Evolutionary conservation across 805 yeast genomes (phyloP).

Genomic region (Hanseniaspora thailandica): DNA sequence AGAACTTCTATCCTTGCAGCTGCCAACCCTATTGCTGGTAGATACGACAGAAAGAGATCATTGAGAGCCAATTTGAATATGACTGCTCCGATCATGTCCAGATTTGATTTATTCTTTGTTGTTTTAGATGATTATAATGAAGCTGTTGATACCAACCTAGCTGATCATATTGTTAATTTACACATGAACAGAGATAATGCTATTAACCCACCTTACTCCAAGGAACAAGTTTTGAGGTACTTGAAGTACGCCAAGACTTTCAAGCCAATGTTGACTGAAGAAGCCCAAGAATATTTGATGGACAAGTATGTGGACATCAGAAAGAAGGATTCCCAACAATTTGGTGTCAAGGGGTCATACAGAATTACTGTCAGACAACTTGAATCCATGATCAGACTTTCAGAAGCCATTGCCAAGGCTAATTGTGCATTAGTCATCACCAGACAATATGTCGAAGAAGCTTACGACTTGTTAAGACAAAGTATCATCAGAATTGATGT

Average conservation of each 20-base stretch:
- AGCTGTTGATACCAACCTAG: conserved; percentile 75
- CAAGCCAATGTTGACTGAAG: conserved; percentile 75
- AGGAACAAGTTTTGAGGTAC: conserved; percentile 78
- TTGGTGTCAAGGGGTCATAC: conserved; percentile 65
- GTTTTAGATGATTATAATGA: conserved; percentile 91
- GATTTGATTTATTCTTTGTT: conserved; percentile 91
- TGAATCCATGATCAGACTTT: conserved; percentile 82
- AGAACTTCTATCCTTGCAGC: conserved; percentile 94
- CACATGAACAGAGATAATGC: conserved; percentile 89
- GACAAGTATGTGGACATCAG: conserved; percentile 74
- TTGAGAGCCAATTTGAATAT: conserved; percentile 77
- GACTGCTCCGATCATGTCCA: conserved; percentile 98
- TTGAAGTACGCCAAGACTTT: conserved; percentile 87
- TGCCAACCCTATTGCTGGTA: conserved; percentile 97
- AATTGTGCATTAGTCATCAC: conserved; percentile 84
- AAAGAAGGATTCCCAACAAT: conserved; percentile 81
- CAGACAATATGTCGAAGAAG: conserved; percentile 80
- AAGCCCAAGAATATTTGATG: conserved; percentile 67
- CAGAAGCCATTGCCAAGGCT: conserved; percentile 95
- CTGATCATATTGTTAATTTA: conserved; percentile 81
- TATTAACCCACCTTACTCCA: conserved; percentile 74
- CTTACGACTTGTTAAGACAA: conserved; percentile 77
- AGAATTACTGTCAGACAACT: conserved; percentile 94
- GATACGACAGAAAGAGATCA: conserved; percentile 79
- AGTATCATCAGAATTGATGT: conserved; percentile 88